Percentiles rank a stretch among this genome's conserved stretches.
Evolutionary conservation across 2,329 filamentous ascomycete species (phyloP).

Genomic region (Ophiocordyceps robertsii): DNA sequence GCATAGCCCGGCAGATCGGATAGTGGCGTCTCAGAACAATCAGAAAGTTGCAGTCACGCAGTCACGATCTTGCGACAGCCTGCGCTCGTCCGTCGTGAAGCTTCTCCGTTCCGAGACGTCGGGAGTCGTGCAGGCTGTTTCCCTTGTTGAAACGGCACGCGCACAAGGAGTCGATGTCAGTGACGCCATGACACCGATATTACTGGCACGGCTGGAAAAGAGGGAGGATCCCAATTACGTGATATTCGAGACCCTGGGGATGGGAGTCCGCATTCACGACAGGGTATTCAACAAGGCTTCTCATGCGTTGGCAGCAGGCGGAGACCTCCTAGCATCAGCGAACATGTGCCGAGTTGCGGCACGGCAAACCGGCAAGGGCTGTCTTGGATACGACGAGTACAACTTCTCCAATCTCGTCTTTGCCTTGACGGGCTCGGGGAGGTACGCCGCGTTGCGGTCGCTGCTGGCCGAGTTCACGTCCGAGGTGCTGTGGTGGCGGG

Average conservation of each 20-base stretch:
- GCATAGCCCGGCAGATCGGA: no score
- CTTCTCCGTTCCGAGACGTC: constrained; percentile 19
- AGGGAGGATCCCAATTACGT: constrained; percentile 13
- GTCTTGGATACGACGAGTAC: constrained; percentile 21
- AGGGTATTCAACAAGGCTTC: constrained; percentile 22
- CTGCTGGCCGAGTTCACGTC: constrained; percentile 18
- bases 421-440: constrained; percentile 17
- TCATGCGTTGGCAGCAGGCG: constrained; percentile 14
- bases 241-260: constrained; percentile 13
- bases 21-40: no score
- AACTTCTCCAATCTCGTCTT: constrained; percentile 24
- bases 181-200: constrained; percentile 23
- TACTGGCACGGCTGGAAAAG: constrained; percentile 21
- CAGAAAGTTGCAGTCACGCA: not conserved
- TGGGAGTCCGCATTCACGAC: constrained; percentile 18
- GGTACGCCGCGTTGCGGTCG: constrained; percentile 15
- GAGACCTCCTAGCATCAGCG: constrained; percentile 16
- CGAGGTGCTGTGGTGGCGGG: constrained; percentile 21
- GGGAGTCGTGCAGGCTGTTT: constrained; percentile 18
- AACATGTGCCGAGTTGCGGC: constrained; percentile 22
- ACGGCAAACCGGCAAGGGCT: constrained; percentile 20
- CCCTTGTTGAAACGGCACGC: constrained; percentile 26
- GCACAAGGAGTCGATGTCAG: constrained; percentile 27
- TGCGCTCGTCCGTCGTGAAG: constrained; percentile 34
- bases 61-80: constrained; percentile 6